A percentile compares a stretch with the other conserved stretches of the same genome.
Conservation (phyloP, 805 yeast species). For the Metschnikowia peoriensis region DNA sequence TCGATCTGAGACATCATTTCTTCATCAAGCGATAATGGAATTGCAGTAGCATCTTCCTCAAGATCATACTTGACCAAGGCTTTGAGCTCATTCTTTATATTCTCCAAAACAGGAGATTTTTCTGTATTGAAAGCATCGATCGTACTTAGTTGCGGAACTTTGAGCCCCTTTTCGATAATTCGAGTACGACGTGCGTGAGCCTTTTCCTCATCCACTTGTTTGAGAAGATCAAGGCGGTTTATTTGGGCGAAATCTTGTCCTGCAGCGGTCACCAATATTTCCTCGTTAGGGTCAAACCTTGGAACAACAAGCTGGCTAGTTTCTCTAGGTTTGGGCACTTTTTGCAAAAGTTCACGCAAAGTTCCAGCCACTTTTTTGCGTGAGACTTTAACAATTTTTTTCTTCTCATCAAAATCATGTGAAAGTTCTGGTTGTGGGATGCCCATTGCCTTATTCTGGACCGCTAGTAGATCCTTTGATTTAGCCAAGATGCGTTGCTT, state of each 20-base stretch:
- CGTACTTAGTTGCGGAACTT: conserved; percentile 36
- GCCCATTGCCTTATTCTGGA: not conserved
- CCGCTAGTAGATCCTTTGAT: conserved; percentile 32
- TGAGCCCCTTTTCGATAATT: conserved; percentile 45
- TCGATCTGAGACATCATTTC: conserved; percentile 21
- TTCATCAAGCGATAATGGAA: conserved; percentile 32
- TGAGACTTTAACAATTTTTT: not conserved
- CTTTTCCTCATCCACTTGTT: conserved; percentile 1
- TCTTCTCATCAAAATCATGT: not conserved
- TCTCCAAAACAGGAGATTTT: conserved; percentile 8
- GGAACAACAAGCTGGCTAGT: conserved; percentile 36
- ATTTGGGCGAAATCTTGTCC: not conserved
- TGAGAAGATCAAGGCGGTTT: conserved; percentile 1
- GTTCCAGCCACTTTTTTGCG: not conserved
- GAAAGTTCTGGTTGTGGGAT: not conserved
- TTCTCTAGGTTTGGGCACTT: conserved; percentile 40
- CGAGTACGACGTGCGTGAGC: conserved; percentile 37
- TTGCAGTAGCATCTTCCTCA: conserved; percentile 22
- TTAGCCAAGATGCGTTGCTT: conserved; percentile 36
- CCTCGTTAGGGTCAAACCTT: conserved; percentile 24
- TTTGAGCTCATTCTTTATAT: conserved; percentile 31
- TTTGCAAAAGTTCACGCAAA: conserved; percentile 4
- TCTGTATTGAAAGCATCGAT: not conserved
- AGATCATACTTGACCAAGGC: conserved; percentile 44
- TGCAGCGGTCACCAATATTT: conserved; percentile 1